A percentile compares a stretch with the other conserved stretches of the same genome.
Conservation (phyloP, 225 moss, liverwort and hornwort genomes). For the Pseudoscleropodium purum region DNA sequence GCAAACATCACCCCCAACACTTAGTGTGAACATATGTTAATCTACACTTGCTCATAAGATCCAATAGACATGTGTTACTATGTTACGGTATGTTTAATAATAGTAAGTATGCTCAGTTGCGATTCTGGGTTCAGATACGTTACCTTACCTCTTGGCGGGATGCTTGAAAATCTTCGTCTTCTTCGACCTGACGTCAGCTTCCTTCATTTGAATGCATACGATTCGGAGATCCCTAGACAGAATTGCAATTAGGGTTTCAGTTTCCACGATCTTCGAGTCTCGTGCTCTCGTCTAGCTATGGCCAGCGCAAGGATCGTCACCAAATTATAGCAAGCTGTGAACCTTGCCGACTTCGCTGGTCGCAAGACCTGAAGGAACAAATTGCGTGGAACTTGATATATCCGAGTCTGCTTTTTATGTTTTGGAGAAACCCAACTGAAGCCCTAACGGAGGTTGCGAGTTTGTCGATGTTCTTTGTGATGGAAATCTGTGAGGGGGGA, state of each 20-base stretch:
- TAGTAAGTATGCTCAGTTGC: neutral
- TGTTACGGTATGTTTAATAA: neutral
- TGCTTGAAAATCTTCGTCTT: neutral
- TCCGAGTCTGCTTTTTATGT: neutral
- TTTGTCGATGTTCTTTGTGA: neutral
- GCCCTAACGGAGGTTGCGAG: neutral
- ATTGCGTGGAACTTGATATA: neutral
- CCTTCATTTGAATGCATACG: neutral
- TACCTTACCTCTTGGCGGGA: neutral
- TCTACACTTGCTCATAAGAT: neutral
- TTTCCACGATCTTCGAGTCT: neutral
- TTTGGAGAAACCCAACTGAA: neutral
- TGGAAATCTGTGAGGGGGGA: neutral
- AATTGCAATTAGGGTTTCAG: constrained; percentile 13
- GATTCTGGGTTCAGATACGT: neutral
- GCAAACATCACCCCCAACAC: too few species aligned
- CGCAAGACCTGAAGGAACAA: neutral
- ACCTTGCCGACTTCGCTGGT: neutral
- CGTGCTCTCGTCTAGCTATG: neutral
- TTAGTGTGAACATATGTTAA: too few species aligned
- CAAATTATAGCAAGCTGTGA: neutral
- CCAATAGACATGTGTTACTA: neutral
- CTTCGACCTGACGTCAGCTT: neutral
- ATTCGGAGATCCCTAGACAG: neutral
- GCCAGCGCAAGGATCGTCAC: neutral